A percentile compares a stretch with the other conserved stretches of the same genome.
Conservation (phyloP, 2,329 filamentous ascomycete genomes). For the Ceratocystis lukuohia region DNA sequence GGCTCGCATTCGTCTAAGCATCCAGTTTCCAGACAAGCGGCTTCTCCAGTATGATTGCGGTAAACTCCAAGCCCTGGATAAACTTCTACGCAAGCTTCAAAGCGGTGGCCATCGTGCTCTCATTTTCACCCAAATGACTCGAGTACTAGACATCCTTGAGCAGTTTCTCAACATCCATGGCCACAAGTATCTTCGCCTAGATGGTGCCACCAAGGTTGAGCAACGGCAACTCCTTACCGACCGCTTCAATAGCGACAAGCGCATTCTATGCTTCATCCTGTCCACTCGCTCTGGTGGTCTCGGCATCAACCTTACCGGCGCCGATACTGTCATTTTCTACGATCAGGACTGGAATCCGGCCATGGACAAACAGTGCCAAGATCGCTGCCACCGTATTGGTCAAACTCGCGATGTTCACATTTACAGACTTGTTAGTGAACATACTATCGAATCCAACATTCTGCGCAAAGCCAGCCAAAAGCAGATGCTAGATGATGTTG, state of each 20-base stretch:
- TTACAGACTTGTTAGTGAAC: constrained; percentile 82
- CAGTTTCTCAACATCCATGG: constrained; percentile 97
- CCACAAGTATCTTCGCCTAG: constrained; percentile 88
- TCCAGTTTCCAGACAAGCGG: constrained; percentile 91
- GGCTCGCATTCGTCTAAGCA: constrained; percentile 78
- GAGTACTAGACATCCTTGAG: constrained; percentile 92
- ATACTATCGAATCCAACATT: constrained; percentile 97
- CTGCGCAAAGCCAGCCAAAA: constrained; percentile 94
- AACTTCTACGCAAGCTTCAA: constrained; percentile 73
- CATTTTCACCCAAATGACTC: constrained; percentile 99
- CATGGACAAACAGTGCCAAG: constrained; percentile 99
- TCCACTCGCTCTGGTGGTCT: constrained; percentile 89
- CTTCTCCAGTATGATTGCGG: constrained; percentile 97
- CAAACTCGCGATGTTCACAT: constrained; percentile 97
- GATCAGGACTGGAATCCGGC: constrained; percentile 99
- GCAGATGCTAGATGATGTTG: constrained; percentile 91
- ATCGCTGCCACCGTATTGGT: constrained; percentile 90
- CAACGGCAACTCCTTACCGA: constrained; percentile 91
- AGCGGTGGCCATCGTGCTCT: constrained; percentile 82
- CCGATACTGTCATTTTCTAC: constrained; percentile 97
- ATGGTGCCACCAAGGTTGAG: constrained; percentile 93
- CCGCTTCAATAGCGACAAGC: constrained; percentile 86
- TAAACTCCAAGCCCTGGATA: constrained; percentile 82
- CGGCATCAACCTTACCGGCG: constrained; percentile 91
- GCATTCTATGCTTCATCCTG: constrained; percentile 88